A percentile compares a stretch with the other conserved stretches of the same genome.
Evolutionary conservation across 2,329 filamentous ascomycete species (phyloP).

Genomic region (Cercospora zeae-maydis): DNA sequence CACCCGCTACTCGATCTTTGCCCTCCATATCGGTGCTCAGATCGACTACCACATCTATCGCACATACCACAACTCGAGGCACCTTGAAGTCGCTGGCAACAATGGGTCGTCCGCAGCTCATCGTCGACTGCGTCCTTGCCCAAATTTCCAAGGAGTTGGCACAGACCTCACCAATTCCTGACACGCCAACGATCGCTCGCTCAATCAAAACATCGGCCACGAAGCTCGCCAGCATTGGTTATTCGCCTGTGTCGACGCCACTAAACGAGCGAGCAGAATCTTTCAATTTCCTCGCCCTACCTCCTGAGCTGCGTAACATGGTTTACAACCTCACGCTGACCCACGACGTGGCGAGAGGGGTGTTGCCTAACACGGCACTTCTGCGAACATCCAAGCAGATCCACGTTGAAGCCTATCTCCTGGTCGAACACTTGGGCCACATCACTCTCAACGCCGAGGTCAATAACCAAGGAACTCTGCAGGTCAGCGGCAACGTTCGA

Average conservation of each 20-base stretch:
- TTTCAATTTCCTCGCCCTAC: neutral
- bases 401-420: neutral
- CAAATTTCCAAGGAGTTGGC: neutral
- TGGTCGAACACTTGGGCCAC: neutral
- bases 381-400: neutral
- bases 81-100: neutral
- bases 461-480: neutral
- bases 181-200: neutral
- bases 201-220: neutral
- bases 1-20: neutral
- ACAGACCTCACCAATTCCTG: neutral
- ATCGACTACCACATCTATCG: neutral
- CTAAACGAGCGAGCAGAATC: neutral
- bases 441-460: neutral
- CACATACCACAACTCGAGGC: neutral
- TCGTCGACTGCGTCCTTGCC: neutral
- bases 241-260: neutral
- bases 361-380: neutral
- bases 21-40: neutral
- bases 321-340: neutral
- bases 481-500: neutral
- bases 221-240: neutral
- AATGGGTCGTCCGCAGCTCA: neutral
- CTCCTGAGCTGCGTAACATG: neutral
- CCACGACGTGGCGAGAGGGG: neutral